Evolutionary conservation across 2,329 filamentous ascomycete species (phyloP), one percentile per base, ranked within the genome.

Genomic region (Leptodontidium sp.): DNA sequence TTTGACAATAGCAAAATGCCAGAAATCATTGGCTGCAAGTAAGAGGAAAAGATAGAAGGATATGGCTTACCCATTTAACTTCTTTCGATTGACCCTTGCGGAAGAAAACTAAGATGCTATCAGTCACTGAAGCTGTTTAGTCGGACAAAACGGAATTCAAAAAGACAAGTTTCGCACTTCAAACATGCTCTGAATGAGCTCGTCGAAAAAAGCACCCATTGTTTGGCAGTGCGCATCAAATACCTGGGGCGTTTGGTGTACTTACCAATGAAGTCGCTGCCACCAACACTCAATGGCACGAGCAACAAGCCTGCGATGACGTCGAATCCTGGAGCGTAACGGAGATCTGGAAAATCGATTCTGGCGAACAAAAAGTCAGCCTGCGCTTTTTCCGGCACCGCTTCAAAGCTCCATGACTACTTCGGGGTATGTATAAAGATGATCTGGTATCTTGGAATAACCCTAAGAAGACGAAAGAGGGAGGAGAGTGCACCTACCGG

Each of bases 321-420:
- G 68, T 89, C 86, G 75, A 97, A 96, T 0, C 94, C 93, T 0
- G 93, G 93, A 0, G 87, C 83, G 74, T 97, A 97, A 26, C 86
- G 85, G 3, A 97, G 81, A 74, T 97, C 94, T 0, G 92, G 92
- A 66, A 97, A 97, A 73, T 97, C 93, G 47, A 86, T 80, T 29
- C 78, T 82, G 14, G 45, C 2, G 15, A 4, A 21, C 7, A 8
- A n/a, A n/a, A 9, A 7, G 38, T 40, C 38, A 40, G 38, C 38
- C 2, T 40, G 29, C 8, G 38, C 7, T 8, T 12, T 12, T 40
- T 40, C 38, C 8, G 38, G 11, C 3, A 40, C 38, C 8, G 2
- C 4, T 40, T 40, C 38, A 40, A 40, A 40, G 38, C 9, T 40
- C 38, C 38, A 40, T 11, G 38, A 40, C 38, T 40, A 40, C 11